Percentiles rank a stretch among this genome's conserved stretches.
Conservation (phyloP, 352 stramenopile species). For the Thalassiosira ordinaria region DNA sequence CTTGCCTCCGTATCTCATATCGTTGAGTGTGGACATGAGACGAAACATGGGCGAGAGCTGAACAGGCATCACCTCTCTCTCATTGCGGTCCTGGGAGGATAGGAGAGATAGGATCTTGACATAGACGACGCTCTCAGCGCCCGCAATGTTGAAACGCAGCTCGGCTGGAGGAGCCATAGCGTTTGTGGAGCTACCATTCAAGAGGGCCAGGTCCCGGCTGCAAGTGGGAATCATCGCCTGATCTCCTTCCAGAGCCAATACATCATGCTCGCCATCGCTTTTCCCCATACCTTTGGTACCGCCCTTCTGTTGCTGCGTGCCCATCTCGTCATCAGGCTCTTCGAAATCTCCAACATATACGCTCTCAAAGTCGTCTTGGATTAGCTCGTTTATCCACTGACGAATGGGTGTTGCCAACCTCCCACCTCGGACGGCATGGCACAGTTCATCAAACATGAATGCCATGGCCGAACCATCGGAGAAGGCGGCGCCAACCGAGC, state of each 20-base stretch:
- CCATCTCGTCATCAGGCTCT: conserved; percentile 5
- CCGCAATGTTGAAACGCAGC: conserved; percentile 53
- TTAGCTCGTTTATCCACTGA: conserved; percentile 53
- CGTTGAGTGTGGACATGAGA: conserved; percentile 47
- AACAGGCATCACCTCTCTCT: conserved; percentile 41
- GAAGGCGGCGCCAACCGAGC: conserved; percentile 16
- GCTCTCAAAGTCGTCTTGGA: conserved; percentile 54
- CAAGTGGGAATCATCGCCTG: conserved; percentile 28
- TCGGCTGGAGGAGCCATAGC: conserved; percentile 29
- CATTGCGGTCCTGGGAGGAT: conserved; percentile 17
- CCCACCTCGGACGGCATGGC: conserved; percentile 52
- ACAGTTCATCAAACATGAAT: conserved; percentile 66
- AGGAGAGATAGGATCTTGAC: conserved; percentile 57
- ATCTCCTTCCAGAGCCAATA: background rate
- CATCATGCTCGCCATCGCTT: background rate
- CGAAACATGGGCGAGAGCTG: conserved; percentile 58
- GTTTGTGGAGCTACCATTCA: conserved; percentile 40
- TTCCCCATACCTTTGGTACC: conserved; percentile 1
- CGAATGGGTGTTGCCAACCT: conserved; percentile 36
- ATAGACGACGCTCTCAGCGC: conserved; percentile 44
- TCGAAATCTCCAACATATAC: conserved; percentile 60
- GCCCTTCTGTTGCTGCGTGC: background rate
- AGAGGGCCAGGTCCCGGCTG: conserved; percentile 39
- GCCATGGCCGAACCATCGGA: conserved; percentile 41
- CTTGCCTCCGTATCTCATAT: conserved; percentile 47